Evolutionary conservation across 1,284 basidiomycete species (phyloP).

Genomic region (Cutaneotrichosporon arboriforme): DNA sequence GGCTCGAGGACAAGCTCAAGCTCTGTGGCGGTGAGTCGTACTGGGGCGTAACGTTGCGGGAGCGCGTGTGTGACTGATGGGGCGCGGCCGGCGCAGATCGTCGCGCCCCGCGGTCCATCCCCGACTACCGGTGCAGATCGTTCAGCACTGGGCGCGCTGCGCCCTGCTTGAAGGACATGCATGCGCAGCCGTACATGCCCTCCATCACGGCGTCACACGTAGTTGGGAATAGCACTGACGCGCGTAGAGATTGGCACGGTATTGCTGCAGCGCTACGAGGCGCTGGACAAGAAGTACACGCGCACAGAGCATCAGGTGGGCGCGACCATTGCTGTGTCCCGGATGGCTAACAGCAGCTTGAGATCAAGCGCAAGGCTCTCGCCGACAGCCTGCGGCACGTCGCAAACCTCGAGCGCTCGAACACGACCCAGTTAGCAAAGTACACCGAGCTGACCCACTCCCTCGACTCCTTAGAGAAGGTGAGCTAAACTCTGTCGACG

Average conservation of each 20-base stretch:
- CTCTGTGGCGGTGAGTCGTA: constrained; percentile 68
- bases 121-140: no score
- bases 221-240: constrained; percentile 5
- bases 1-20: constrained; percentile 67
- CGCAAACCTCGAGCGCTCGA: constrained; percentile 43
- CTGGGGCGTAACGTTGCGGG: no score
- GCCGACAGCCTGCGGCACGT: constrained; percentile 36
- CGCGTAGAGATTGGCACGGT: constrained; percentile 87
- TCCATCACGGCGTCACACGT: no score
- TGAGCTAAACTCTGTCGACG: constrained; percentile 11
- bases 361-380: constrained; percentile 38
- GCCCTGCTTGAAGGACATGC: no score
- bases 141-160: no score
- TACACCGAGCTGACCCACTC: constrained; percentile 38
- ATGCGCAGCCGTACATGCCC: constrained; percentile 2
- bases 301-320: constrained; percentile 35
- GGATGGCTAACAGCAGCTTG: constrained; percentile 21
- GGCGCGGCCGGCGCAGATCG: no score
- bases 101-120: no score
- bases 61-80: no score
- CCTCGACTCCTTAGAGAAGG: constrained; percentile 47
- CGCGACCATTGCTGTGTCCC: constrained; percentile 49
- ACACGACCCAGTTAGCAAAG: constrained; percentile 37
- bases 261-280: constrained; percentile 77
- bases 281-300: constrained; percentile 66